Evolutionary conservation across 768 basidiomycete genomes (phyloP), one percentile per base, ranked within the genome.

Genomic region (Dentipellis sp.): DNA sequence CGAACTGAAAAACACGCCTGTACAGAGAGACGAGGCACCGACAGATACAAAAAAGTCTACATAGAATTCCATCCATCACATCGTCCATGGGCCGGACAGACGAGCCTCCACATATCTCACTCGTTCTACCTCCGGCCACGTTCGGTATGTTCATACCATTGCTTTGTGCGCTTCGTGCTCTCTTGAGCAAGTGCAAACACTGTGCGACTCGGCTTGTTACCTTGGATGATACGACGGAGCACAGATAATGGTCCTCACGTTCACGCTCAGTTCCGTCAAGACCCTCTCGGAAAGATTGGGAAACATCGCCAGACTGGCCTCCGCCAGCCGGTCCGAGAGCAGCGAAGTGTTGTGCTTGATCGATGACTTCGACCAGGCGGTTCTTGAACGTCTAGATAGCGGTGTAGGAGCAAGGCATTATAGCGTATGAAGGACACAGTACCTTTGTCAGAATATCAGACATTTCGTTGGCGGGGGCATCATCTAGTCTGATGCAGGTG

Each of bases 221-320:
- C 29, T 29, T 29, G 29, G 29, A 29, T 6, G 29, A 6, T 29
- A 29, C 6, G 29, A 29, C 6, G 29, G 6, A 29, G 29, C 29
- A 29, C 29, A 29, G 29, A 29, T 29, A 29, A 29, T 29, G 29
- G 6, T 29, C 75, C 84, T 76, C 67, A 95, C 94, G 62, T 75
- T 95, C 92, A 60, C 94, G 79, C 67, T 97, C 94, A 12, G 90
- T 91, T n/a, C 80, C 83, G 55, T 97, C 94, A 58, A 97, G 78
- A 1, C 94, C 94, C 68, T 95, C 94, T 61, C 91, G 76, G 65
- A 97, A 97, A 11, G 79, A 72, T 60, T 88, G 85, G 6, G 89
- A 82, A 1, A 72, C 66, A 59, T 86, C 84, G 12, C 77, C 80
- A 7, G 74, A 72, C 10, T 75, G 67, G 4, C 78, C 72, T 10